Percentiles rank a stretch among this genome's conserved stretches.
Conservation (phyloP, 1,139 yeast species). For the Trichomonascaceae sp. region DNA sequence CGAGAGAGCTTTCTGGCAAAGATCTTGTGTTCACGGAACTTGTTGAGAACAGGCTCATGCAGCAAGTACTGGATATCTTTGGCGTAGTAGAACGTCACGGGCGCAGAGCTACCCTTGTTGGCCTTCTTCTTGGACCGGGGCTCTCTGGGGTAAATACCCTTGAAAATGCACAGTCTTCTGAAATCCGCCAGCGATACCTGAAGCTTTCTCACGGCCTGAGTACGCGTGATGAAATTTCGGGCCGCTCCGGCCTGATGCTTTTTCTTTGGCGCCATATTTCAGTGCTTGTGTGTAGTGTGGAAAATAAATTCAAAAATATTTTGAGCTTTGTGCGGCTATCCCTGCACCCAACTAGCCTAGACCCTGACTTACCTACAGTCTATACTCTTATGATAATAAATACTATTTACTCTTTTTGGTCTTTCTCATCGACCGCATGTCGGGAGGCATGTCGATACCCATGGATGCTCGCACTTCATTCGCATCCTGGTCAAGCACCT, state of each 20-base stretch:
- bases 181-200: constrained; percentile 96
- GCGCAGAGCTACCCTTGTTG: constrained; percentile 92
- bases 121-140: constrained; percentile 95
- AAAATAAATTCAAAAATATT: neutral
- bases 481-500: constrained; percentile 58
- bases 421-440: constrained; percentile 53
- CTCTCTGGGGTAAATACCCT: constrained; percentile 84
- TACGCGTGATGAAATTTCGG: constrained; percentile 82
- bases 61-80: constrained; percentile 89
- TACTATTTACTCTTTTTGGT: constrained; percentile 1
- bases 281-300: neutral
- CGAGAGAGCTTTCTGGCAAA: constrained; percentile 82
- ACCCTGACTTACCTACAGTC: neutral
- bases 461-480: constrained; percentile 56
- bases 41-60: constrained; percentile 88
- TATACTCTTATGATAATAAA: neutral
- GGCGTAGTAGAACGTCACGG: constrained; percentile 84
- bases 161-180: constrained; percentile 93
- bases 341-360: neutral
- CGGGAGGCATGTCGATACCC: constrained; percentile 68
- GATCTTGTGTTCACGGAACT: constrained; percentile 91
- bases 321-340: neutral
- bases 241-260: constrained; percentile 84
- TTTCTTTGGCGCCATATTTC: constrained; percentile 35
- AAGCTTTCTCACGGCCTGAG: constrained; percentile 85